phyloP scores from a whole-genome alignment of 129 eudicot species.

The Escallonia herrerae region DNA sequence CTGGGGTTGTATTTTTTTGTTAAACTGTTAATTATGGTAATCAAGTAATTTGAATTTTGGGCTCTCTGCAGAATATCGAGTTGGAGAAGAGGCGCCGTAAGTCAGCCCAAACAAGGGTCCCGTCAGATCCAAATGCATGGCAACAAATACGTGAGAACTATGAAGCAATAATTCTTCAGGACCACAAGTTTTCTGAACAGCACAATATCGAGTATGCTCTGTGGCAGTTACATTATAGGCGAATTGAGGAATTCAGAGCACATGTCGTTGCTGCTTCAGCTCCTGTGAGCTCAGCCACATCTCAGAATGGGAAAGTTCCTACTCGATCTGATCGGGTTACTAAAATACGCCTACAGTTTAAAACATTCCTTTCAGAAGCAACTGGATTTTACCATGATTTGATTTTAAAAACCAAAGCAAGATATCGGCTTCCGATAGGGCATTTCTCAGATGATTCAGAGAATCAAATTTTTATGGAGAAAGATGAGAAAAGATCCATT shows the following conservation, averaged over 20 bases:
- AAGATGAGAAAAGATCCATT: slow-evolving; percentile 36
- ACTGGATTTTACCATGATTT: slow-evolving; percentile 67
- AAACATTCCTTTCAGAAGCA: slow-evolving; percentile 62
- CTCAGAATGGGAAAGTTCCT: slow-evolving; percentile 33
- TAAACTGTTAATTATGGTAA: neutral
- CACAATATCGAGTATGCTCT: slow-evolving; percentile 50
- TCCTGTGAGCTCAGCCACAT: slow-evolving; percentile 25
- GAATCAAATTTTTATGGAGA: slow-evolving; percentile 23
- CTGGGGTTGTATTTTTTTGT: neutral
- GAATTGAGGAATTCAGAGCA: slow-evolving; percentile 62
- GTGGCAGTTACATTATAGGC: slow-evolving; percentile 59
- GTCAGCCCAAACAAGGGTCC: slow-evolving; percentile 48
- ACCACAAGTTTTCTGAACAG: slow-evolving; percentile 54
- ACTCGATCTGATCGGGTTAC: slow-evolving; percentile 39
- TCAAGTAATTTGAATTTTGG: neutral
- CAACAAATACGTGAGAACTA: slow-evolving; percentile 66
- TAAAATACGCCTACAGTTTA: slow-evolving; percentile 59
- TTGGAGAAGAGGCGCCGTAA: slow-evolving; percentile 55
- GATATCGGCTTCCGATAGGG: slow-evolving; percentile 54
- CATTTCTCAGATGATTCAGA: slow-evolving; percentile 48
- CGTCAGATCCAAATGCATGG: slow-evolving; percentile 72
- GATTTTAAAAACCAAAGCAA: slow-evolving; percentile 46
- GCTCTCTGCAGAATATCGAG: slow-evolving; percentile 38
- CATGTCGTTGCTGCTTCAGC: slow-evolving; percentile 45
- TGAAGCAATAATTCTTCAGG: slow-evolving; percentile 61